Evolutionary conservation across 2,329 filamentous ascomycete species (phyloP).

Genomic region (Cryphonectria nitschkei): DNA sequence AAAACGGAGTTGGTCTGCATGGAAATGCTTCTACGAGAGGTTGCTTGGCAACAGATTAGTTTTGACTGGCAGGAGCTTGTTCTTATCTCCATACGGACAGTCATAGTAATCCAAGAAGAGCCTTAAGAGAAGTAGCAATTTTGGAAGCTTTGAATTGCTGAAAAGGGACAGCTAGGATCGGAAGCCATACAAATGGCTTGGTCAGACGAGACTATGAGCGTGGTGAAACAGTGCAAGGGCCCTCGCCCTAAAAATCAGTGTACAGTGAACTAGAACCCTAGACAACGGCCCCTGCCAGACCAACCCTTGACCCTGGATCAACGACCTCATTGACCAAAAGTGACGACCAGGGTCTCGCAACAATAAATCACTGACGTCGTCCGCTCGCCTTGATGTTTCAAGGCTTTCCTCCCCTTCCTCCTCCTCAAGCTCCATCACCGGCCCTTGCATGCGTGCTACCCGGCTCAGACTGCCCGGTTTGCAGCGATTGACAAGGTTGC

Average conservation of each 20-base stretch:
- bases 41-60: background rate
- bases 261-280: background rate
- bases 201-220: background rate
- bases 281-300: background rate
- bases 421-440: too few species aligned
- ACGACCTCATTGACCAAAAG: conserved; percentile 19
- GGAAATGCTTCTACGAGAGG: background rate
- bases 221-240: background rate
- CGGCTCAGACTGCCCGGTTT: conserved; percentile 14
- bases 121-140: too few species aligned
- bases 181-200: background rate
- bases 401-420: too few species aligned
- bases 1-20: background rate
- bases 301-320: conserved; percentile 14
- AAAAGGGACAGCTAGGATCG: too few species aligned
- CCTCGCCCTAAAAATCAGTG: background rate
- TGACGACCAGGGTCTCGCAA: background rate
- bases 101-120: too few species aligned
- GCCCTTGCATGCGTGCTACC: conserved; percentile 17
- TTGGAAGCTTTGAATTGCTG: too few species aligned
- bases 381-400: background rate
- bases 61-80: too few species aligned
- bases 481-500: conserved; percentile 8
- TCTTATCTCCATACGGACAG: too few species aligned
- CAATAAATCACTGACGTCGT: background rate